Base-by-base conservation (phyloP, 768 basidiomycete species). In the Lactarius psammicola region DNA sequence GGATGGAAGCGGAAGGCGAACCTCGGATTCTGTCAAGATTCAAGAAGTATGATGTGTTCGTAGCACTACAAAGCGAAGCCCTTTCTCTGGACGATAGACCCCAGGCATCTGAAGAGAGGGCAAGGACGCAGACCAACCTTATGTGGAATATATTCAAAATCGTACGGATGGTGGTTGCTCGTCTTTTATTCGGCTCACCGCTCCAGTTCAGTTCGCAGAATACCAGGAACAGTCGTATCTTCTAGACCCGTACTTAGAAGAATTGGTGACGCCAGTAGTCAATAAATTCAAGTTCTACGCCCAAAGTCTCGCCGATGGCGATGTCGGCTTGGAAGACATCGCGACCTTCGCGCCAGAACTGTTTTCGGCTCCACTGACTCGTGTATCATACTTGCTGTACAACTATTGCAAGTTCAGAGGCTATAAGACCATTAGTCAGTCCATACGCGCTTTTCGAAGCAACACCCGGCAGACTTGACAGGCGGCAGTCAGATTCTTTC, bases 201-300 rank as follows among this genome's bases (percentile, higher is more conserved):
- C 65, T 7, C 64, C 30, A 23, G 59, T 68, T 20, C 61, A 98
- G 96, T 82, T 98, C 33, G 85, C 85, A 73, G 85, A 88, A 73
- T 98, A 96, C 73, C 95, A 96, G 74, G 95, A 98, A 67, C 93
- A 96, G 70, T 82, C 95, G 2, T 92, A 94, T 75, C 83, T 99
- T 3, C 81, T 98, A 15, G 97, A 99, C 75, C 95, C 96, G 42
- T 88, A 83, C 70, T 82, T 99, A 23, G 92, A 95, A 72, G 74
- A 79, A 36, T 84, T 99, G 62, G 84, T 97, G 11, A 76, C 80
- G 2, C 95, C 95, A 0, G 85, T 89, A 2, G 85, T 94, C 38
- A 81, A 86, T 36, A 74, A 76, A 33, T 76, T 96, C 49, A 88
- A 87, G 73, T 69, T 71, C 9, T 82, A 85, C 68, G 83, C 87